Conservation (phyloP, 768 basidiomycete species). For the Lepiota subincarnata region DNA sequence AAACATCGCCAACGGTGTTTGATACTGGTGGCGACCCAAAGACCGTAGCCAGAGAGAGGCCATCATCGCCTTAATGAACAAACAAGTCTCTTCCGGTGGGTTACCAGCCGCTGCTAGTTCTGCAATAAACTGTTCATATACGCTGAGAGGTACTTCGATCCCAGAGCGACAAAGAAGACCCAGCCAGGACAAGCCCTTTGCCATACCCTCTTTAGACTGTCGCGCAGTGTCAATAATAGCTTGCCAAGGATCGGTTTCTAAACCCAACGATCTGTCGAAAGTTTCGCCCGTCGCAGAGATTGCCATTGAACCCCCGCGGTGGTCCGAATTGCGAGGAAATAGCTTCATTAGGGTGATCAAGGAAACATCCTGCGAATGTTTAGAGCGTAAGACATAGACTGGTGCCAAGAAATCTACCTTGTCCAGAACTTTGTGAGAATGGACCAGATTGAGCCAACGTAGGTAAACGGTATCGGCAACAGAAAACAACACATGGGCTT, state of each 20-base stretch:
- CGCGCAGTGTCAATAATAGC: slow-evolving; percentile 41
- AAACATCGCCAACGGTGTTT: slow-evolving; percentile 42
- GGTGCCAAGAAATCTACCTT: slow-evolving; percentile 31
- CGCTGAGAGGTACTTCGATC: slow-evolving; percentile 52
- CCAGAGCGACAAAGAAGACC: slow-evolving; percentile 59
- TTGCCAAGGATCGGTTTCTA: slow-evolving; percentile 50
- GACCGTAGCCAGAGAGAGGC: slow-evolving; percentile 60
- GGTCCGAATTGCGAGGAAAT: slow-evolving; percentile 51
- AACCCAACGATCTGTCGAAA: slow-evolving; percentile 23
- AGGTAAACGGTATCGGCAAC: slow-evolving; percentile 50
- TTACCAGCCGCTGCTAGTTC: slow-evolving; percentile 33
- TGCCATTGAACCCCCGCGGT: slow-evolving; percentile 30
- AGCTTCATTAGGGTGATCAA: slow-evolving; percentile 48
- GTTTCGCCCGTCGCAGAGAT: slow-evolving; percentile 10
- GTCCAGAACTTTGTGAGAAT: slow-evolving; percentile 25
- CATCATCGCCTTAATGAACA: slow-evolving; percentile 52
- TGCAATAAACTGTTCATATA: slow-evolving; percentile 44
- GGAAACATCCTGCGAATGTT: slow-evolving; percentile 19
- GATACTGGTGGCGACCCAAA: slow-evolving; percentile 56
- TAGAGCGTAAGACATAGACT: background rate
- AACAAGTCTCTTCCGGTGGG: slow-evolving; percentile 37
- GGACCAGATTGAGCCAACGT: slow-evolving; percentile 52
- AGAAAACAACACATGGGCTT: slow-evolving; percentile 49
- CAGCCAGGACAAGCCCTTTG: slow-evolving; percentile 54
- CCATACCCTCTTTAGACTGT: slow-evolving; percentile 38